Conservation (phyloP, 441 rosid species). For the Metrosideros polymorpha region DNA sequence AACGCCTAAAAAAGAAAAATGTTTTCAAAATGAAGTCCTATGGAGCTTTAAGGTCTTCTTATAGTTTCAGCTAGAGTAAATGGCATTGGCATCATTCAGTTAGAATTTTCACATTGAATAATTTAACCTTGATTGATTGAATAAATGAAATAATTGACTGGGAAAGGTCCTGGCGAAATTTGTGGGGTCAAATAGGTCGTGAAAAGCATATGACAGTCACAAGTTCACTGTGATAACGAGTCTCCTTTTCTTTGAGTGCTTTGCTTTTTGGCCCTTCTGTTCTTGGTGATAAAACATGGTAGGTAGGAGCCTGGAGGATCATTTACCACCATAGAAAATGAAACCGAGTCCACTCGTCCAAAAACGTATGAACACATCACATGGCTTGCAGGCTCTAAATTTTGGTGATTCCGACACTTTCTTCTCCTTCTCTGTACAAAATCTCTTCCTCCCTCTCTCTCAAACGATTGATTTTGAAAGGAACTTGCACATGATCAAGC, state of each 20-base stretch:
- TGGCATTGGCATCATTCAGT: not conserved
- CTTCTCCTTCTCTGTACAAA: not conserved
- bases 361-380: not conserved
- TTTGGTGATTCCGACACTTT: not conserved
- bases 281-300: not conserved
- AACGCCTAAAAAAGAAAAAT: not conserved
- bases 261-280: not conserved
- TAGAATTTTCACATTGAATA: too few species aligned
- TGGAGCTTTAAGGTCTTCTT: not conserved
- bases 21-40: not conserved
- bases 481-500: not conserved
- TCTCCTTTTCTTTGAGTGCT: not conserved
- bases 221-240: not conserved
- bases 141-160: not conserved
- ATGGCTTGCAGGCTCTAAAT: not conserved
- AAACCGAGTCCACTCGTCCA: not conserved
- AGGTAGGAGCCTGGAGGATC: not conserved
- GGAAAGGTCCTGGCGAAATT: not conserved
- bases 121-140: not conserved
- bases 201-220: not conserved
- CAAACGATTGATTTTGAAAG: not conserved
- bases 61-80: not conserved
- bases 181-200: not conserved
- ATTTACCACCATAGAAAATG: not conserved
- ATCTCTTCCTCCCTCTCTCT: not conserved